Evolutionary conservation across 2,329 filamentous ascomycete genomes (phyloP).

Genomic region (Penicillium sp.): DNA sequence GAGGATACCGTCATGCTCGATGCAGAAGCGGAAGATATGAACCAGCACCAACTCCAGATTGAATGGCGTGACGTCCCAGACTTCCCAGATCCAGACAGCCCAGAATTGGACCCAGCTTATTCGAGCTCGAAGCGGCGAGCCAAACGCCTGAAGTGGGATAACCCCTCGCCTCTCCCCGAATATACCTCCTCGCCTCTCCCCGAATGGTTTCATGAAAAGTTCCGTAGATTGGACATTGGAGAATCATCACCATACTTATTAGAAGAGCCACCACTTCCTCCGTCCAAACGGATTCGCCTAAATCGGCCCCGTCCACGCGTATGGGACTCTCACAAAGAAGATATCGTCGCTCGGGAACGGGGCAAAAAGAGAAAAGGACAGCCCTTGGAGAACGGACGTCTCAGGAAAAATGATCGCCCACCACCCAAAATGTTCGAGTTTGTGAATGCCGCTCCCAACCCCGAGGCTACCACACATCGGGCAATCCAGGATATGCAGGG

Average conservation of each 20-base stretch:
- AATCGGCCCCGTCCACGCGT: background rate
- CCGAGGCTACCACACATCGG: background rate
- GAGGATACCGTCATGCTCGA: background rate
- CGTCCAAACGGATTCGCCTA: background rate
- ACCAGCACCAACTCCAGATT: background rate
- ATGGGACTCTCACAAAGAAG: background rate
- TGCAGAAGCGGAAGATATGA: background rate
- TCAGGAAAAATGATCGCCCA: background rate
- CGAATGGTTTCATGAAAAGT: background rate
- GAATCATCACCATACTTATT: background rate
- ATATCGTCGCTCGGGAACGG: background rate
- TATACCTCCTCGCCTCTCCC: too few relatives aligned
- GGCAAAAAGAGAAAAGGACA: background rate
- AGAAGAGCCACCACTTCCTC: background rate
- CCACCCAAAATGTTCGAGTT: background rate
- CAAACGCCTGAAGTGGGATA: background rate
- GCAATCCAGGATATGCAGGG: background rate
- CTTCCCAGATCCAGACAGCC: background rate
- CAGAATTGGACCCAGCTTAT: background rate
- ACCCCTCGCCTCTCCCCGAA: background rate
- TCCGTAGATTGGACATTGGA: background rate
- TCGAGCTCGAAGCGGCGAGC: background rate
- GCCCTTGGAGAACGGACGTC: background rate
- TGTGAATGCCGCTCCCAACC: background rate
- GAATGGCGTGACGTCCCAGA: background rate